A percentile compares a stretch with the other conserved stretches of the same genome.
phyloP scores from a whole-genome alignment of 148 eudicot genomes.

The Tetragonia tetragonoides region DNA sequence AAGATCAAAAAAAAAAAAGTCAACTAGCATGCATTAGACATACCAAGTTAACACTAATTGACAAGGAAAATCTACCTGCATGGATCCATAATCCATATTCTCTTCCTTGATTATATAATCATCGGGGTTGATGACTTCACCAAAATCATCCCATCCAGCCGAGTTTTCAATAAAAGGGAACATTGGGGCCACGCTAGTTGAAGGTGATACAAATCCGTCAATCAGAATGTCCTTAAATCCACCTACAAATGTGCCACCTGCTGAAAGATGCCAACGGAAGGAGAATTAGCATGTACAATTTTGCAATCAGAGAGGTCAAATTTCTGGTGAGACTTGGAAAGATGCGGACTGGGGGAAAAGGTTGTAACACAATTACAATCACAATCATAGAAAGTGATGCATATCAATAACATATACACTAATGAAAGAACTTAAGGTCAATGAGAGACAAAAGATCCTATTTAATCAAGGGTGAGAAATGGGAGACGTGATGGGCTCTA shows the following conservation, averaged over 20 bases:
- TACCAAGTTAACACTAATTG: neutral
- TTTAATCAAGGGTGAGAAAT: neutral
- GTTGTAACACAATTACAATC: too few species aligned
- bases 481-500: neutral
- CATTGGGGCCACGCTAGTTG: slow-evolving; percentile 88
- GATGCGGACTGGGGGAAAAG: neutral
- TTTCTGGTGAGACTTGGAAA: neutral
- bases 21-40: neutral
- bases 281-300: neutral
- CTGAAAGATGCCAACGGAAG: slow-evolving; percentile 29
- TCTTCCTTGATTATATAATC: slow-evolving; percentile 87
- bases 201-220: slow-evolving; percentile 86
- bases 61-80: slow-evolving; percentile 44
- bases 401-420: neutral
- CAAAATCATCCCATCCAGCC: slow-evolving; percentile 95
- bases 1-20: neutral
- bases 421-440: neutral
- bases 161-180: slow-evolving; percentile 69
- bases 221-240: slow-evolving; percentile 65
- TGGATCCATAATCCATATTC: slow-evolving; percentile 64
- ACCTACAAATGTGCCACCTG: slow-evolving; percentile 46
- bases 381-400: neutral
- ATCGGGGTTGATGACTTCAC: slow-evolving; percentile 91
- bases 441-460: too few species aligned
- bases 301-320: neutral